Percentiles rank a stretch among this genome's conserved stretches.
phyloP scores from a whole-genome alignment of 306 rosid genomes.

The Quillaja saponaria region DNA sequence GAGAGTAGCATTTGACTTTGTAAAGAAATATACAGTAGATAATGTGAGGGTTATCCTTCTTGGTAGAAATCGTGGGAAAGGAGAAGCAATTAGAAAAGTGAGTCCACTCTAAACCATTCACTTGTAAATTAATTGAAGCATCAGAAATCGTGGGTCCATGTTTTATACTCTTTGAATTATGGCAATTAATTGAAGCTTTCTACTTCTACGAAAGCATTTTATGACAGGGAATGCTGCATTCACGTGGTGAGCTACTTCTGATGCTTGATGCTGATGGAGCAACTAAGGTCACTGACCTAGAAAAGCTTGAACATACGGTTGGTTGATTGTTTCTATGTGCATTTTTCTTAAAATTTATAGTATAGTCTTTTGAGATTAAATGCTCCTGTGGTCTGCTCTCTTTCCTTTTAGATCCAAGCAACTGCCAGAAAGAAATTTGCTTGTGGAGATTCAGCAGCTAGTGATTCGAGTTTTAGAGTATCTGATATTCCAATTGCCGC shows the following conservation, averaged over 20 bases:
- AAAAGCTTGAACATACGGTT: conserved; percentile 94
- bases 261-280: conserved; percentile 99
- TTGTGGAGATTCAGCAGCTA: conserved; percentile 38
- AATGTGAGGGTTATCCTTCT: conserved; percentile 86
- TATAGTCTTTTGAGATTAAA: conserved; percentile 13
- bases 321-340: conserved; percentile 6
- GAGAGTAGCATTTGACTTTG: conserved; percentile 81
- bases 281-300: conserved; percentile 78
- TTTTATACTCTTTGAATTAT: conserved; percentile 10
- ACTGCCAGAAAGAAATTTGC: conserved; percentile 55
- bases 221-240: conserved; percentile 98
- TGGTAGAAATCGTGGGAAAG: conserved; percentile 91
- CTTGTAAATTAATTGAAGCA: too few species aligned
- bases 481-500: conserved; percentile 81
- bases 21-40: conserved; percentile 73
- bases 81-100: conserved; percentile 99
- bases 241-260: conserved; percentile 93
- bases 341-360: background rate
- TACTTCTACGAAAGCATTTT: conserved; percentile 73
- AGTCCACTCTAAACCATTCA: conserved; percentile 47
- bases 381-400: conserved; percentile 18
- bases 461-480: conserved; percentile 56
- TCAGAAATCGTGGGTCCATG: too few species aligned
- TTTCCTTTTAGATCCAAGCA: conserved; percentile 56
- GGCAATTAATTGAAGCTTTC: conserved; percentile 65